phyloP scores from a whole-genome alignment of 2,329 filamentous ascomycete species.

The Fusarium dimerum region DNA sequence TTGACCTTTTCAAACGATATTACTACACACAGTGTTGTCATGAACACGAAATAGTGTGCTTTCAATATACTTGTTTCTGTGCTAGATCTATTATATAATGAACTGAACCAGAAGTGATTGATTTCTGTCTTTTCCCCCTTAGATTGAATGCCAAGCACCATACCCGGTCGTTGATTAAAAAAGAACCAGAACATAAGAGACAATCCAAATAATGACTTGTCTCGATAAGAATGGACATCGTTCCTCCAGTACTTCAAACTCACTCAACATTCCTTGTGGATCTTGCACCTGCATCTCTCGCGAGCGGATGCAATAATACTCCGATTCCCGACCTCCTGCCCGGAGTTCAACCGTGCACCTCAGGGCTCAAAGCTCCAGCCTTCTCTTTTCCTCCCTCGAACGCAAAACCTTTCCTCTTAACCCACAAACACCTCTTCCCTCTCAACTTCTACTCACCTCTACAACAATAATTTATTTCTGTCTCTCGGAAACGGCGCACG shows the following conservation, averaged over 20 bases:
- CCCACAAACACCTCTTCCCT: conserved; percentile 27
- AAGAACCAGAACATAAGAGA: too few species aligned
- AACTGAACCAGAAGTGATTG: too few species aligned
- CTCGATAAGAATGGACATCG: too few species aligned
- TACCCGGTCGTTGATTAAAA: too few species aligned
- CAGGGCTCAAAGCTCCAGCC: conserved; percentile 33
- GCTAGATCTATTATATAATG: neutral
- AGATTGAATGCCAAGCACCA: too few species aligned
- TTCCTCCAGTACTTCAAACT: too few species aligned
- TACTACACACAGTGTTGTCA: neutral
- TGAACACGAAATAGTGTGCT: neutral
- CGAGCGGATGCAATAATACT: neutral
- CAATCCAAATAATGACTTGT: too few species aligned
- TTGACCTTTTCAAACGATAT: neutral
- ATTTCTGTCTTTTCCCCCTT: too few species aligned
- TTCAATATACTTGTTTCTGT: neutral
- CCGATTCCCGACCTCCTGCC: conserved; percentile 22
- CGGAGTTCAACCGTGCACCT: conserved; percentile 23
- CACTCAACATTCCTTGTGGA: too few species aligned
- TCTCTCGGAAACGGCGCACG: conserved; percentile 10
- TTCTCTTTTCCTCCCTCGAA: conserved; percentile 32
- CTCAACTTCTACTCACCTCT: conserved; percentile 24
- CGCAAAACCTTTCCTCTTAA: conserved; percentile 37
- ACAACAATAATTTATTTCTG: conserved; percentile 15
- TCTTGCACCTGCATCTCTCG: too few species aligned